phyloP scores from a whole-genome alignment of 2,329 filamentous ascomycete genomes.

The Pseudocercospora macadamiae region DNA sequence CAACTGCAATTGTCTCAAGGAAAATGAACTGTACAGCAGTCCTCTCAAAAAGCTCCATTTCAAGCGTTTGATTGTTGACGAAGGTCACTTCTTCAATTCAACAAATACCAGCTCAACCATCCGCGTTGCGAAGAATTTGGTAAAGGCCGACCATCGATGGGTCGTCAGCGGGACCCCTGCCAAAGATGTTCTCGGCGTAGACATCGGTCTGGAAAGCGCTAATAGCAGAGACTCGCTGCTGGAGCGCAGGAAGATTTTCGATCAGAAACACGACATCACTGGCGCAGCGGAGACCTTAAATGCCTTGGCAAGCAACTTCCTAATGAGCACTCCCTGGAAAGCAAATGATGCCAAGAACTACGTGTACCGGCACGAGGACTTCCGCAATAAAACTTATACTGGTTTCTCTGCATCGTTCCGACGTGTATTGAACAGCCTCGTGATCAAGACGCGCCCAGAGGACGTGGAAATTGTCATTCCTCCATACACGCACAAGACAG shows the following conservation, averaged over 20 bases:
- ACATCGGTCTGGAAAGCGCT: slow-evolving; percentile 55
- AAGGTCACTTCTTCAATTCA: slow-evolving; percentile 84
- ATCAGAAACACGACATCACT: slow-evolving; percentile 41
- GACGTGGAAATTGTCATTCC: slow-evolving; percentile 73
- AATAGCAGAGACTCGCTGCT: slow-evolving; percentile 34
- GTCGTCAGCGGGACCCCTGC: slow-evolving; percentile 90
- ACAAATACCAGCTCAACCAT: slow-evolving; percentile 65
- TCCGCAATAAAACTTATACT: slow-evolving; percentile 60
- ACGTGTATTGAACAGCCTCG: slow-evolving; percentile 70
- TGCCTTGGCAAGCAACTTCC: slow-evolving; percentile 68
- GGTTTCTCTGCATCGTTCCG: slow-evolving; percentile 67
- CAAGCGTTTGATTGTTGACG: slow-evolving; percentile 87
- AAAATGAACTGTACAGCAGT: slow-evolving; percentile 55
- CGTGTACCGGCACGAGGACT: slow-evolving; percentile 57
- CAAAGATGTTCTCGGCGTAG: slow-evolving; percentile 76
- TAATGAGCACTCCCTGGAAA: slow-evolving; percentile 78
- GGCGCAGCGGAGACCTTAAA: slow-evolving; percentile 63
- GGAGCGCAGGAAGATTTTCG: slow-evolving; percentile 46
- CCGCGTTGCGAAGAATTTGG: slow-evolving; percentile 56
- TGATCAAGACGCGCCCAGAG: slow-evolving; percentile 75
- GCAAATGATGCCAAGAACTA: slow-evolving; percentile 66
- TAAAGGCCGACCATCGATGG: slow-evolving; percentile 73
- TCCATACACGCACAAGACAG: slow-evolving; percentile 68
- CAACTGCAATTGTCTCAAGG: slow-evolving; percentile 49
- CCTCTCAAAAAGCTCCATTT: slow-evolving; percentile 75